Percentiles rank a stretch among this genome's conserved stretches.
phyloP scores from a whole-genome alignment of 1,139 yeast species.

The Sugiyamaella grinbergsii region DNA sequence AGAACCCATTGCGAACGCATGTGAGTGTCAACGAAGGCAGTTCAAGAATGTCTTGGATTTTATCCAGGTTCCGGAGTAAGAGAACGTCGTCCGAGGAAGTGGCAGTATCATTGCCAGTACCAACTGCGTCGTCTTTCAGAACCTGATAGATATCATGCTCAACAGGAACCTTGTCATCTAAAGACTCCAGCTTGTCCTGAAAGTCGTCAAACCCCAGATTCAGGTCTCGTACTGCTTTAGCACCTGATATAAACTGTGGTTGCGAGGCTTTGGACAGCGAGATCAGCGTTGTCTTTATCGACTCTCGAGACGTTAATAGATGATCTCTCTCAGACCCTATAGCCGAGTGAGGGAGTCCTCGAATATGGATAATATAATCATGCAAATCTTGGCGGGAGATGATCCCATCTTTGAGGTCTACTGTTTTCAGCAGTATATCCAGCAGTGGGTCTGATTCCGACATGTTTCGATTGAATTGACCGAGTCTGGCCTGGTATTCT shows the following conservation, averaged over 20 bases:
- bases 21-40: conserved; percentile 78
- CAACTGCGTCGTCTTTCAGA: background rate
- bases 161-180: conserved; percentile 23
- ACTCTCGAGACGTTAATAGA: conserved; percentile 28
- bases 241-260: conserved; percentile 32
- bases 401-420: conserved; percentile 25
- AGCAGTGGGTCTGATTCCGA: conserved; percentile 32
- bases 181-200: conserved; percentile 22
- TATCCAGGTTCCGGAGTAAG: conserved; percentile 65
- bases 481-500: too few species aligned
- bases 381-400: conserved; percentile 16
- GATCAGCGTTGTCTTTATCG: conserved; percentile 29
- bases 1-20: conserved; percentile 85
- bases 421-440: conserved; percentile 31
- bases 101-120: conserved; percentile 8
- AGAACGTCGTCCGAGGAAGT: conserved; percentile 39
- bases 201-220: conserved; percentile 28
- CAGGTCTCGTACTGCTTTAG: conserved; percentile 26
- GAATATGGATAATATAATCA: conserved; percentile 31
- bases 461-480: conserved; percentile 1
- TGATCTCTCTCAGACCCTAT: conserved; percentile 30
- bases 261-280: conserved; percentile 33
- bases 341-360: conserved; percentile 29
- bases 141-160: conserved; percentile 21
- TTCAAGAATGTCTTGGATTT: conserved; percentile 75